phyloP scores from a whole-genome alignment of 495 filamentous ascomycete genomes.

The Hypoxylon fragiforme region DNA sequence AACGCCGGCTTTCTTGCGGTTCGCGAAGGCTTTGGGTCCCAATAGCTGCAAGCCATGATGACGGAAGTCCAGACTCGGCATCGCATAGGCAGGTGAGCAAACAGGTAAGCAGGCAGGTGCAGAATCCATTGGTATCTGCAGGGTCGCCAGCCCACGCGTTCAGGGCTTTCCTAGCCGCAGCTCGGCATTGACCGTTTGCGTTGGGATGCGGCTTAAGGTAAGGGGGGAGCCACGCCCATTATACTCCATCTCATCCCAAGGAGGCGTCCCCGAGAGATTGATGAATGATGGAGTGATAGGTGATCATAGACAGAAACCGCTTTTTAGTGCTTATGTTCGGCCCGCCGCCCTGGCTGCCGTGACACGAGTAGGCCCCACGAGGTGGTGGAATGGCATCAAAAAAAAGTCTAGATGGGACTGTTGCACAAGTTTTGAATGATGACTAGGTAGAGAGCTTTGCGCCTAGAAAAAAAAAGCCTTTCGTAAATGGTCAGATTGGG shows the following conservation, averaged over 20 bases:
- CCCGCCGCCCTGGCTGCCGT: conserved; percentile 4
- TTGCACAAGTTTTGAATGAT: conserved; percentile 18
- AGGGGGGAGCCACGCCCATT: too few relatives aligned
- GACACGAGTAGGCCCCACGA: conserved; percentile 12
- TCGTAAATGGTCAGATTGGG: not conserved
- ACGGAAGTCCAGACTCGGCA: conserved; percentile 10
- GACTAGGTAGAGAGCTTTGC: conserved; percentile 1
- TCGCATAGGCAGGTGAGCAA: too few relatives aligned
- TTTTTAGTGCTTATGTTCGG: conserved; percentile 25
- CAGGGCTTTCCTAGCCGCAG: conserved; percentile 1
- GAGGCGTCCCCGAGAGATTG: too few relatives aligned
- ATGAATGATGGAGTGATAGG: too few relatives aligned
- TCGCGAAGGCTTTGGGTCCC: not conserved
- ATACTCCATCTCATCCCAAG: too few relatives aligned
- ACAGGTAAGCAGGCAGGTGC: not conserved
- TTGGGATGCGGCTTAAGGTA: conserved; percentile 26
- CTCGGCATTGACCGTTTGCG: not conserved
- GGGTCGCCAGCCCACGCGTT: conserved; percentile 18
- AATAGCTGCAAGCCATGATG: conserved; percentile 1
- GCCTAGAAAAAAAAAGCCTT: too few relatives aligned
- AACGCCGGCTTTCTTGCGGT: not conserved
- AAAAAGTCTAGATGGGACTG: conserved; percentile 32
- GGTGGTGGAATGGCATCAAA: too few relatives aligned
- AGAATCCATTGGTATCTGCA: conserved; percentile 1
- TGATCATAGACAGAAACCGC: too few relatives aligned